Evolutionary conservation across 108 stramenopile species (phyloP).

Genomic region (Mediolabrus comicus): DNA sequence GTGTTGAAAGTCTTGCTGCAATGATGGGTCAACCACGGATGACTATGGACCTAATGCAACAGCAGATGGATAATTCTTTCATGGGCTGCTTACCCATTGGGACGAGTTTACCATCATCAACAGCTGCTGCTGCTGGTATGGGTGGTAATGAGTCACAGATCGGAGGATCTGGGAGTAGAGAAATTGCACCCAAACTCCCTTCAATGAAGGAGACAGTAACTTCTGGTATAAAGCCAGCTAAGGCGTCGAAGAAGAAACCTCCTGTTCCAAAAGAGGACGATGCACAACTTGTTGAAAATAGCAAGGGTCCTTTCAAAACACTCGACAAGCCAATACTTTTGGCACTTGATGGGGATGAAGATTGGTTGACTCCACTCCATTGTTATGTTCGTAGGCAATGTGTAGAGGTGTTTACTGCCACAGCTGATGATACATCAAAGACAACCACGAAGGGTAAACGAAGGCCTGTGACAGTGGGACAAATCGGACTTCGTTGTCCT

Average conservation of each 20-base stretch:
- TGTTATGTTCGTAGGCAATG: slow-evolving; percentile 79
- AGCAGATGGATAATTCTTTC: not conserved
- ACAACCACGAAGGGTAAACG: slow-evolving; percentile 79
- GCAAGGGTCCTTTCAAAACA: slow-evolving; percentile 61
- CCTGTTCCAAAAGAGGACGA: not conserved
- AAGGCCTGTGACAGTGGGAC: slow-evolving; percentile 74
- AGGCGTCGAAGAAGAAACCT: not conserved
- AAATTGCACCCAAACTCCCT: not conserved
- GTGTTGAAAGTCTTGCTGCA: not conserved
- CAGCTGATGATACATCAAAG: slow-evolving; percentile 51
- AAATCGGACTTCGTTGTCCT: slow-evolving; percentile 86
- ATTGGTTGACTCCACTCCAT: slow-evolving; percentile 83
- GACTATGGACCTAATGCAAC: not conserved
- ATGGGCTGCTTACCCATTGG: not conserved
- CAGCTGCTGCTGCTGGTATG: not conserved
- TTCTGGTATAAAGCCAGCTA: not conserved
- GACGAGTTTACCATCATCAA: not conserved
- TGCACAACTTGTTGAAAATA: slow-evolving; percentile 22
- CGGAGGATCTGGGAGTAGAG: not conserved
- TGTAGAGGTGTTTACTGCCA: slow-evolving; percentile 78
- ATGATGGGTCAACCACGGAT: too few species aligned
- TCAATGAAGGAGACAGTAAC: not conserved
- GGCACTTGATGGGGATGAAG: slow-evolving; percentile 62
- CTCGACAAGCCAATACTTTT: slow-evolving; percentile 57
- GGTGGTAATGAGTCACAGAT: not conserved